Conservation (phyloP, 1,139 yeast species). For the Debaryomycetaceae sp. region DNA sequence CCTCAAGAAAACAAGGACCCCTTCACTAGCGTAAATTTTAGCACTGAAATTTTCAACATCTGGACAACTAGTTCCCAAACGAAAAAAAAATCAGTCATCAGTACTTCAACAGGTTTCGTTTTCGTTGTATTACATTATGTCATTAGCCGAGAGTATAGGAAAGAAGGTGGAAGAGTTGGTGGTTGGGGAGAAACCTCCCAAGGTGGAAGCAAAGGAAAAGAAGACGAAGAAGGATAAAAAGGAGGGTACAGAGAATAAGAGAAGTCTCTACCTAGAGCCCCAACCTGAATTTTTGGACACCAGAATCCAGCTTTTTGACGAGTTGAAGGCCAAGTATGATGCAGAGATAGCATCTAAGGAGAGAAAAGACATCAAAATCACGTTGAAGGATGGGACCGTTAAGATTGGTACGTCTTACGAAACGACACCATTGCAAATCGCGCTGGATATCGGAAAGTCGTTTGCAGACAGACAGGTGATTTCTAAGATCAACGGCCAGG, state of each 20-base stretch:
- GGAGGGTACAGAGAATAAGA: slow-evolving; percentile 21
- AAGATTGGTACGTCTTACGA: slow-evolving; percentile 84
- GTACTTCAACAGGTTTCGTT: no score
- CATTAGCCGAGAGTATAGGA: slow-evolving; percentile 34
- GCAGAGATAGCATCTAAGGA: slow-evolving; percentile 63
- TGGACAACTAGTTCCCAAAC: background rate
- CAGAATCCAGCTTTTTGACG: slow-evolving; percentile 75
- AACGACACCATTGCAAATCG: slow-evolving; percentile 86
- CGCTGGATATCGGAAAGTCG: slow-evolving; percentile 80
- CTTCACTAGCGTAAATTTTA: background rate
- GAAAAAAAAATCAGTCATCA: no score
- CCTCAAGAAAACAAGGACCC: background rate
- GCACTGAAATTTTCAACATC: background rate
- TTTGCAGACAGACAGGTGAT: slow-evolving; percentile 81
- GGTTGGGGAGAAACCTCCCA: slow-evolving; percentile 26
- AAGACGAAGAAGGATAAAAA: slow-evolving; percentile 29
- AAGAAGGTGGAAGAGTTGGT: slow-evolving; percentile 55
- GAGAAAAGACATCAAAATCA: slow-evolving; percentile 62
- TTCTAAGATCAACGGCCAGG: slow-evolving; percentile 79
- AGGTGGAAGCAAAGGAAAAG: slow-evolving; percentile 8
- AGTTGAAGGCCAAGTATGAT: slow-evolving; percentile 74
- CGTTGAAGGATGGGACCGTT: slow-evolving; percentile 80
- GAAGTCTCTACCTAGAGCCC: slow-evolving; percentile 59
- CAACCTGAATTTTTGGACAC: slow-evolving; percentile 79
- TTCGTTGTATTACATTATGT: slow-evolving; percentile 20